Evolutionary conservation across 345 rosid species (phyloP), one percentile per base, ranked within the genome.

Genomic region (Eucalyptus sideroxylon): DNA sequence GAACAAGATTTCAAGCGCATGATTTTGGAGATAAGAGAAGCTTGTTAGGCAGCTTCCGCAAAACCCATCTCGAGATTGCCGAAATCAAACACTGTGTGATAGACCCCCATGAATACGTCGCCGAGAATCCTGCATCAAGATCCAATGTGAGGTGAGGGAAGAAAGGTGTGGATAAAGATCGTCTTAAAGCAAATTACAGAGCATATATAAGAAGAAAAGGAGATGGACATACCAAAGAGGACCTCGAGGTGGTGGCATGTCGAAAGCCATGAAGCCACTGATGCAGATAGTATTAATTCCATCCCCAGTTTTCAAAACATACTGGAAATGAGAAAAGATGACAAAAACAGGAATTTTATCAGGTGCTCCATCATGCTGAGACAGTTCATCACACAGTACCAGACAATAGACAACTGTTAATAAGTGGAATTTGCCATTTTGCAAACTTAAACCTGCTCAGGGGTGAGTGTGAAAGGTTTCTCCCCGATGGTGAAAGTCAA

Each of bases 91-190:
- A 97, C 93, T 0, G 95, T 97, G 89, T 96, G 98, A 83, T 97
- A 97, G 15, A 88, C 99, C 86, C 97, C 96, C 98, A 96, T 95
- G 91, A 97, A 97, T 42, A 95, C 90, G 86, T 97, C 98, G 34
- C 98, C 98, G 53, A 96, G 94, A 90, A 97, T 94, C 98, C 97
- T 97, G 94, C 90, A 82, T 15, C 34, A 6, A 12, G 86, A 77
- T 77, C 37, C 50, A 67, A 42, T 47, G 37, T 1, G 2, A 51
- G 37, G n/a, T 7, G 44, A 60, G 24, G 34, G 26, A 17, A 11
- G 13, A 40, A 3, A 67, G 23, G 31, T 47, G 45, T 37, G 16
- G 55, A 50, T 24, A 51, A 62, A 31, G 51, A 27, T 53, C 30
- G 5, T 50, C 21, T 45, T 31, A 11, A 40, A 47, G 51, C 60